These are phyloP conservation scores for Xanthoconium stramineum DNA, from an alignment of 768 basidiomycete genomes.

Conservation along the genomic window DNA sequence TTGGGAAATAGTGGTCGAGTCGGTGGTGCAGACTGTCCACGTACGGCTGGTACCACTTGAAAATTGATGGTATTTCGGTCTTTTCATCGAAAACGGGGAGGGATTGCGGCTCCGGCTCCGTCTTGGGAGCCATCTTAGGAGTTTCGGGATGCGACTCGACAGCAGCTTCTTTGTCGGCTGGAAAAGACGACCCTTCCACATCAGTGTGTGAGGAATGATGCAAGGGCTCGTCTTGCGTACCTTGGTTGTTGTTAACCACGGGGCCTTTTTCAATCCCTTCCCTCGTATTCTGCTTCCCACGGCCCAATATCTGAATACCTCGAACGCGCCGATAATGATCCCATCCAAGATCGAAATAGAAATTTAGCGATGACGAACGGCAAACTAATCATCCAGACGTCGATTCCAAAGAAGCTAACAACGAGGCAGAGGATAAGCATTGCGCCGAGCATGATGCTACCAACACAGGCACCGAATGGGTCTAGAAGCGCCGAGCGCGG, in stretches of 20 bases:
- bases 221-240: neutral
- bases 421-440: conserved; percentile 75
- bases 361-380: conserved; percentile 79
- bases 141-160: too few relatives aligned
- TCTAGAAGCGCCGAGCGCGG: conserved; percentile 68
- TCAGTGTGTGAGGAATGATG: neutral
- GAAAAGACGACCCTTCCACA: neutral
- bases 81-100: neutral
- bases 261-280: too few relatives aligned
- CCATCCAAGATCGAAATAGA: conserved; percentile 59
- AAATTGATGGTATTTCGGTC: neutral
- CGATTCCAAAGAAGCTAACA: conserved; percentile 70
- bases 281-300: too few relatives aligned
- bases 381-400: conserved; percentile 81
- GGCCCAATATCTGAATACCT: conserved; percentile 20
- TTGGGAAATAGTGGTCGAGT: conserved; percentile 57
- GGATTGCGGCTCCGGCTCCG: neutral
- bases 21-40: neutral
- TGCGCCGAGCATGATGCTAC: conserved; percentile 58
- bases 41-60: neutral
- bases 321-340: conserved; percentile 47
- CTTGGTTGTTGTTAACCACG: neutral
- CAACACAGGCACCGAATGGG: conserved; percentile 69
- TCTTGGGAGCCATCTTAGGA: too few relatives aligned
- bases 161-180: neutral